Evolutionary conservation across 2,329 filamentous ascomycete species (phyloP), one percentile per base, ranked within the genome.

Genomic region (Alternaria triticimaculans): DNA sequence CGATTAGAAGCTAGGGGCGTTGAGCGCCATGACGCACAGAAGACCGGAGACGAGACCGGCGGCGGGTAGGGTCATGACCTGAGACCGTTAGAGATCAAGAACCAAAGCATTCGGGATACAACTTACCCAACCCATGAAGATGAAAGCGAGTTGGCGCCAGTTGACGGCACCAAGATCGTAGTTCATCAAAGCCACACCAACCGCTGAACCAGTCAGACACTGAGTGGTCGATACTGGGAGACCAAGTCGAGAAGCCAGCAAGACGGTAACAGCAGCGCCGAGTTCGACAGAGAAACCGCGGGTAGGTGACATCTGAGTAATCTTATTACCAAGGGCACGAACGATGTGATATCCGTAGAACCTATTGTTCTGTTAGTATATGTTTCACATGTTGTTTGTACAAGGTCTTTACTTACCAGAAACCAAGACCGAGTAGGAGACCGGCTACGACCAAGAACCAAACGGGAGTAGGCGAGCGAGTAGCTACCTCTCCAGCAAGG

Each of bases 271-370:
- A 45, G 87, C 87, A 33, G 86, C 85, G 21, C 75, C 75, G 21
- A 77, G 53, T 60, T 77, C 75, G 21, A 73, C 71, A 5, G 74
- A 66, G 26, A 72, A 76, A 0, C 87, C 87, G 68, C 87, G 84
- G 7, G 84, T 83, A 5, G 87, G 87, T 2, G 86, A 87, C 82
- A 88, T 87, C 28, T 87, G 84, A 15, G 87, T 89, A 63, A 89
- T 83, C 68, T 85, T 84, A 80, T 89, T 89, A 62, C 87, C 87
- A 69, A 89, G 80, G 68, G 87, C 86, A 45, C 84, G 82, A 86
- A 89, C 89, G 74, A 89, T 89, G 74, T 88, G 85, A 77, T 89
- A 89, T 9, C 87, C 87, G 66, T 88, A 89, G 26, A 87, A 88
- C 37, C 37, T 41, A 18, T 10, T 18, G 9, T 41, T 18, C 15